These are phyloP conservation scores for Sapria himalayana DNA, from an alignment of 345 rosid species.

Conservation along the genomic window DNA sequence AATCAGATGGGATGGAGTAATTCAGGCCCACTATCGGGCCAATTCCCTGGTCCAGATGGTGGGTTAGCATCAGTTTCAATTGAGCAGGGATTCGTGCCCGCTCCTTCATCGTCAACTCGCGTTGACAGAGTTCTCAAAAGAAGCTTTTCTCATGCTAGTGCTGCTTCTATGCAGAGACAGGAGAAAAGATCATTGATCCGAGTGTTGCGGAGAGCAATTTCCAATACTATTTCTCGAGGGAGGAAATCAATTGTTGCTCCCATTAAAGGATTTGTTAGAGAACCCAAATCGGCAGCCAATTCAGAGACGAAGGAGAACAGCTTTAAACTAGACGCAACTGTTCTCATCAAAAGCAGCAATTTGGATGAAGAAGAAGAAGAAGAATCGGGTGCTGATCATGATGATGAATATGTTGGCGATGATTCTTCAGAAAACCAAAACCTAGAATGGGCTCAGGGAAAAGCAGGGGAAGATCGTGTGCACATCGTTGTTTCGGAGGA, in stretches of 20 bases:
- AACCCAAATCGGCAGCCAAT: constrained; percentile 51
- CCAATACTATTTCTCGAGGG: constrained; percentile 45
- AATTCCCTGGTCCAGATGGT: constrained; percentile 21
- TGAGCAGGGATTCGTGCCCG: constrained; percentile 42
- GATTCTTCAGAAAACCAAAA: constrained; percentile 30
- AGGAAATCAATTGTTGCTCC: constrained; percentile 75
- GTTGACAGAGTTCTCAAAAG: constrained; percentile 35
- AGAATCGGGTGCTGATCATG: neutral
- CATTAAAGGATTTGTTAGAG: constrained; percentile 33
- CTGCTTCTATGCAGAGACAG: constrained; percentile 29
- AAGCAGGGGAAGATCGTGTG: constrained; percentile 89
- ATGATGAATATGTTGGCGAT: constrained; percentile 25
- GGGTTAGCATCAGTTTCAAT: constrained; percentile 78
- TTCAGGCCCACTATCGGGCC: constrained; percentile 32
- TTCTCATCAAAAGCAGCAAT: constrained; percentile 9
- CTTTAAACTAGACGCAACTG: constrained; percentile 1
- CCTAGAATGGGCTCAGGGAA: constrained; percentile 90
- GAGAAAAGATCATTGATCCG: constrained; percentile 41
- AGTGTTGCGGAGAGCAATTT: constrained; percentile 47
- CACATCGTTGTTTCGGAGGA: constrained; percentile 81
- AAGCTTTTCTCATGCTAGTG: constrained; percentile 67
- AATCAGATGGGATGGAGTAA: constrained; percentile 11
- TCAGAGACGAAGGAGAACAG: constrained; percentile 20
- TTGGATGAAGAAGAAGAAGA: constrained; percentile 6
- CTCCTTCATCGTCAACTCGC: constrained; percentile 29